Percentiles rank a stretch among this genome's conserved stretches.
These are phyloP conservation scores for Lactarius psammicola DNA, from an alignment of 768 basidiomycete genomes.

Conservation along the genomic window DNA sequence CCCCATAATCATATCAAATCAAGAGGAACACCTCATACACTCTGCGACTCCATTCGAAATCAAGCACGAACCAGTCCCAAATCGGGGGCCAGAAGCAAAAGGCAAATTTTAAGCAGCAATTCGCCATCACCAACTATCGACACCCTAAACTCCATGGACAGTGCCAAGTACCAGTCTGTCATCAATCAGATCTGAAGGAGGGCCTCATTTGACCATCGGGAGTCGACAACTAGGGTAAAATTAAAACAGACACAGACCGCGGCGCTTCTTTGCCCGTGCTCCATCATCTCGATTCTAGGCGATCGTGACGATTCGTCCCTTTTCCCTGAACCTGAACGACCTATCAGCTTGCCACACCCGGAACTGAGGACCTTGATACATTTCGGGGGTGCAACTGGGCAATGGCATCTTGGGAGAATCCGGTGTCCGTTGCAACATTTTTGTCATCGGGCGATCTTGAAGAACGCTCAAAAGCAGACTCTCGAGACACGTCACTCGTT, in stretches of 20 bases:
- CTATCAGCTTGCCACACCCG: constrained; percentile 1
- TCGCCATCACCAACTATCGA: background rate
- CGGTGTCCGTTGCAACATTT: constrained; percentile 29
- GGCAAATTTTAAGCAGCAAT: background rate
- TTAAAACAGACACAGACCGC: background rate
- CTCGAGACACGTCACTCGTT: constrained; percentile 41
- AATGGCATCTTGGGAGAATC: constrained; percentile 34
- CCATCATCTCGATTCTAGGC: constrained; percentile 5
- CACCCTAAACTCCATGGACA: background rate
- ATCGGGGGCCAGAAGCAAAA: background rate
- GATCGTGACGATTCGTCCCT: constrained; percentile 6
- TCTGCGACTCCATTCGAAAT: background rate
- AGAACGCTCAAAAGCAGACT: constrained; percentile 11
- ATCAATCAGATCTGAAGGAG: constrained; percentile 10
- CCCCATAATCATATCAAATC: background rate
- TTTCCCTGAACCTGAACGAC: background rate
- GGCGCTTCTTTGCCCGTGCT: background rate
- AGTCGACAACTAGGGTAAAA: background rate
- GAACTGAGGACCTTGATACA: constrained; percentile 3
- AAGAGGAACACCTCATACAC: background rate
- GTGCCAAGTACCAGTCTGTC: background rate
- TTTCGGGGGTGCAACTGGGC: constrained; percentile 14
- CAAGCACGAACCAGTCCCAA: background rate
- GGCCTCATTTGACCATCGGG: background rate
- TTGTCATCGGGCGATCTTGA: constrained; percentile 22